Evolutionary conservation across 805 yeast species (phyloP).

Genomic region (Suhomyces pyralidae): DNA sequence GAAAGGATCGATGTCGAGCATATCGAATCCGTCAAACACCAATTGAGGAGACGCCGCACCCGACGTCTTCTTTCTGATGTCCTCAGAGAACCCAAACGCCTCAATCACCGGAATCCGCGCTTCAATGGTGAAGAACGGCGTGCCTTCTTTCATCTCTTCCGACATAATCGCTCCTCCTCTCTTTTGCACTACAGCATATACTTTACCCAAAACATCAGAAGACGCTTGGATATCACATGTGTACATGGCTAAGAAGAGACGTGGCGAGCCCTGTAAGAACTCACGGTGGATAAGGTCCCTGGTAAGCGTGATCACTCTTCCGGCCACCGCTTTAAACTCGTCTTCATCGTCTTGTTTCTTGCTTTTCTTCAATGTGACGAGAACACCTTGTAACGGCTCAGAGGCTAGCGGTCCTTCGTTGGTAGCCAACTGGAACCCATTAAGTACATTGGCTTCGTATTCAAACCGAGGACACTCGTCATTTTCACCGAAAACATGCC

Average conservation of each 20-base stretch:
- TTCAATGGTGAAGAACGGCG: constrained; percentile 86
- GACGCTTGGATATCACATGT: constrained; percentile 93
- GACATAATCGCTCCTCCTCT: constrained; percentile 80
- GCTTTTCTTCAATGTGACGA: constrained; percentile 39
- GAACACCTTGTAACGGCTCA: constrained; percentile 84
- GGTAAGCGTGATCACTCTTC: constrained; percentile 70
- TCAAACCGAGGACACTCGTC: constrained; percentile 23
- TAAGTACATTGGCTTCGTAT: constrained; percentile 60
- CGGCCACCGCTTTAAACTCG: constrained; percentile 48
- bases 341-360: constrained; percentile 38
- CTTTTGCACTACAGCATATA: constrained; percentile 88
- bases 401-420: constrained; percentile 84
- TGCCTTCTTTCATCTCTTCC: constrained; percentile 98
- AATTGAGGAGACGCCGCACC: constrained; percentile 98
- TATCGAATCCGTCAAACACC: constrained; percentile 83
- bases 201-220: constrained; percentile 91
- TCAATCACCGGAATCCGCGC: constrained; percentile 91
- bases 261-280: constrained; percentile 79
- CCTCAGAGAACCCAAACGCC: constrained; percentile 96
- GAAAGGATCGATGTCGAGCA: constrained; percentile 89
- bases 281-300: constrained; percentile 70
- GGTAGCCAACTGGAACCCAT: constrained; percentile 83
- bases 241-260: constrained; percentile 89
- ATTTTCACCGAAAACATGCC: constrained; percentile 20
- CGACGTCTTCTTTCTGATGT: constrained; percentile 85